Evolutionary conservation across 257 asterid species (phyloP), one percentile per base, ranked within the genome.

Genomic region (Galeopsis tetrahit): DNA sequence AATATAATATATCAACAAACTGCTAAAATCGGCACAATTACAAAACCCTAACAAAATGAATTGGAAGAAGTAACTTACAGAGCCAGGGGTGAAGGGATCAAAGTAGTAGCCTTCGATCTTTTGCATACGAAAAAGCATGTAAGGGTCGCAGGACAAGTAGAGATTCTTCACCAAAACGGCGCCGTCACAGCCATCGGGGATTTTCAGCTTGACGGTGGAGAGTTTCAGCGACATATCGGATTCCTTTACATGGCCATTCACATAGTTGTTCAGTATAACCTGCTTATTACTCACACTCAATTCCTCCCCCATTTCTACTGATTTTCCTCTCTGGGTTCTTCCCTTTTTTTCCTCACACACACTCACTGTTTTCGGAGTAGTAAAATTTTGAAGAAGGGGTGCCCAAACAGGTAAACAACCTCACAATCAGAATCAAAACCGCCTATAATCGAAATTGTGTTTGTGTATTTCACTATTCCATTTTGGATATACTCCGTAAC

Each of bases 141-240:
- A 73, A 40, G 77, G 77, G 49, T 73, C 77, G 2, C 71, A 63
- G 38, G 77, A 73, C 66, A 73, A 52, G 77, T 64, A 73, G 38
- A 73, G 58, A 40, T 73, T 73, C 77, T 73, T 73, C 46, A 73
- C 66, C 77, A 73, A 64, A 73, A 72, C 68, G 51, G 68, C 78
- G 78, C 51, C 72, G 74, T 69, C 36, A n/a, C 65, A 38, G 73
- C 55, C 66, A 10, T 65, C 15, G 2, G 72, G 78, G 32, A 9
- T 31, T 6, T 63, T 55, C 32, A 39, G 7, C 38, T 3, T 3
- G 71, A 73, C 40, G 0, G 65, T 52, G n/a, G 71, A 51, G 11
- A 39, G 6, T 13, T 52, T 64, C 66, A 73, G 10, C 46, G 65
- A 55, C 78, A 73, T 53, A 21, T 65, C 72, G 0, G 78, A 73